Evolutionary conservation across 306 rosid genomes (phyloP), one percentile per base, ranked within the genome.

Genomic region (Vicia faba): DNA sequence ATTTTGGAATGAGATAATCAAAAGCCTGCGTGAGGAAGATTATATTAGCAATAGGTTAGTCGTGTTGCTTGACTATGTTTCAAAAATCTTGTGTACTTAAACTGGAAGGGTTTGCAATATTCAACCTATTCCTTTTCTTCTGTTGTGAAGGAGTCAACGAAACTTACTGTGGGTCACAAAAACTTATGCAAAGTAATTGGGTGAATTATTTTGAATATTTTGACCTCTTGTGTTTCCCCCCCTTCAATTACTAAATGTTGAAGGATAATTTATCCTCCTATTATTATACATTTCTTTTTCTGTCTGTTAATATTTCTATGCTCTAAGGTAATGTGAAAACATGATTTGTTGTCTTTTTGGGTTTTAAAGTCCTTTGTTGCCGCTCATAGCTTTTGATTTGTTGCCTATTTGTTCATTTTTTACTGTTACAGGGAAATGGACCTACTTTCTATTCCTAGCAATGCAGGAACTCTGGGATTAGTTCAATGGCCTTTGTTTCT

Each of bases 401-500:
- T 16, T 65, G 48, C 50, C 54, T 69, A 61, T 64, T 39, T n/a
- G 8, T 40, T 74, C 31, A 19, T 62, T 70, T 75, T 45, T 14
- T 10, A 78, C 79, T 43, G 12, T 79, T 67, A 5, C 84, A 93
- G 98, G 91, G 98, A 93, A 85, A 86, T 77, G 96, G 98, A 89
- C 74, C 81, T 93, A 55, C 96, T 93, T 23, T 83, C 83, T 62
- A 83, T 91, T 36, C 98, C 98, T 69, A 89, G 95, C 91, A 93
- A 93, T 81, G 80, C 86, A 5, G 96, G 97, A 78, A 93, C 90
- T 71, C 77, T 93, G 46, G 68, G 86, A 83, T 81, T 93, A 83
- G 98, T 89, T 55, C 98, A 93, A 65, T 93, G 98, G 98, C 98
- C 98, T 75, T 82, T 93, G 80, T 93, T 93, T 83, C 98, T 93